Base-by-base conservation (phyloP, 2,329 filamentous ascomycete genomes). In the Penicillium nordicum region DNA sequence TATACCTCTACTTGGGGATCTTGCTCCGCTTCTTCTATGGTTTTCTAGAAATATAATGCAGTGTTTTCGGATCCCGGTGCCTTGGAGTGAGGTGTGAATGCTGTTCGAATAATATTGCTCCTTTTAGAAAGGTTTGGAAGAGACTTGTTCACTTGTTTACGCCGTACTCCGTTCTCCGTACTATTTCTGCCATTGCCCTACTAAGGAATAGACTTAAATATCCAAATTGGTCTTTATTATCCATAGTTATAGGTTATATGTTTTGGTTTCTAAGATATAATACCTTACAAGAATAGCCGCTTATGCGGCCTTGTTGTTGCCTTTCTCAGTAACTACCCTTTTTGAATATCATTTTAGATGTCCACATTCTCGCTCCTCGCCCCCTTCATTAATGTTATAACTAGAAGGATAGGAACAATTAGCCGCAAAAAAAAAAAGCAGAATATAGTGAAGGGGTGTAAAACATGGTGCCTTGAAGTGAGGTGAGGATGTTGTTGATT, bases 1-100 rank as follows among this genome's bases (percentile, higher is more conserved):
- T 25, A 11, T 50, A 14, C 23, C 36, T 42, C 45, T 50, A 50
- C 36, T 50, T 30, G 38, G 10, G 45, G 30, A 29, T 29, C 37
- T 16, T 43, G 29, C 52, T 36, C 45, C 52, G 52, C 37, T 49
- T 44, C 27, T 54, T 54, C 52, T 29, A 50, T 43, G 16, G n/a
- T 25, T 37, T 54, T 54, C 52, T 50, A 11, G 52, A 54, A 54
- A 18, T 18, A 11, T n/a, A 34, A 36, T 37, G 27, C 7, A 10
- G n/a, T 37, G 18, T 1, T 16, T 16, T 54, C 12, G 4, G 18
- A 50, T 21, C 12, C 14, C 8, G n/a, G 18, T 41, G 50, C 27
- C 27, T 34, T 18, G 11, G 11, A 30, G 11, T 25, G 42, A 30
- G 14, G 36, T 30, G 41, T 16, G 21, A 21, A 23, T 29, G 29